Conservation (phyloP, 345 rosid genomes). For the Firmiana major region DNA sequence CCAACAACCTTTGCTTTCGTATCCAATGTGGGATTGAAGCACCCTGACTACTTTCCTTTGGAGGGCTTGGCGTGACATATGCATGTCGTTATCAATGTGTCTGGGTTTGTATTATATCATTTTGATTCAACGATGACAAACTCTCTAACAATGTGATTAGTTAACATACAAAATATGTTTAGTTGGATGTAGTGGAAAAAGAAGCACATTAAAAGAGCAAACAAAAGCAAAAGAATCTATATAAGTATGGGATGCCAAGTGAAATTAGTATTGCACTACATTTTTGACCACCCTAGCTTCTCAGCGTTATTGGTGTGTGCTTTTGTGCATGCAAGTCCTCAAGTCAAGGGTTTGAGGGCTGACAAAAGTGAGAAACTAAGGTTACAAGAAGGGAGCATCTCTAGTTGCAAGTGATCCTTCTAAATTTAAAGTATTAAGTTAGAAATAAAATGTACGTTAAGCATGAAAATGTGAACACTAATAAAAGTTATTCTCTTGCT, state of each 20-base stretch:
- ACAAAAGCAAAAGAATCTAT: background rate
- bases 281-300: background rate
- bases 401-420: background rate
- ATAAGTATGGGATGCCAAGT: background rate
- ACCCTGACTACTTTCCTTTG: too few relatives aligned
- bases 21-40: too few relatives aligned
- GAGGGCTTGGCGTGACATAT: too few relatives aligned
- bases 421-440: background rate
- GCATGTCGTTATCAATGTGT: background rate
- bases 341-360: background rate
- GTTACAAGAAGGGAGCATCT: background rate
- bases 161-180: background rate
- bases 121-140: background rate
- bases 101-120: background rate
- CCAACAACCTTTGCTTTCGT: too few relatives aligned
- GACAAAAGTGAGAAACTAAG: background rate
- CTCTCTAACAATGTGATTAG: background rate
- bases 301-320: background rate
- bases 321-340: background rate
- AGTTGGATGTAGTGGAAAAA: background rate
- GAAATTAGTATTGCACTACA: background rate
- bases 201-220: background rate
- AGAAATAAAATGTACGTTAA: background rate
- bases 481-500: background rate
- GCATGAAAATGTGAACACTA: background rate